A percentile compares a stretch with the other conserved stretches of the same genome.
These are phyloP conservation scores for Glebionis coronaria DNA, from an alignment of 129 eudicot genomes.

Conservation along the genomic window DNA sequence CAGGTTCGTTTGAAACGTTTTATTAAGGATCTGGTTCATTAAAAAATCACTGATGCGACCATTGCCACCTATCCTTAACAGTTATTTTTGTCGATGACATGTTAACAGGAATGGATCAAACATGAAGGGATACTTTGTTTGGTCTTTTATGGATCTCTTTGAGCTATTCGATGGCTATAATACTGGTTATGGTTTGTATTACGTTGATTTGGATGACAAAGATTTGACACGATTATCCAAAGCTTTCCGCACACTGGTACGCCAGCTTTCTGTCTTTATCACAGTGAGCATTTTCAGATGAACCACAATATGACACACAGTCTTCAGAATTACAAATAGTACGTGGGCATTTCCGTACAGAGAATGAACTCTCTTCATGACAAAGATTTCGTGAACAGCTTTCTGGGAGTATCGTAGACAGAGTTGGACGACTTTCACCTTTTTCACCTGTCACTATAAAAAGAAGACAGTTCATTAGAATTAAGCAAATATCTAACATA, in stretches of 20 bases:
- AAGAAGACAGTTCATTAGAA: background rate
- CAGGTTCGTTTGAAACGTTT: background rate
- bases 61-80: background rate
- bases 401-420: background rate
- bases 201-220: slow-evolving; percentile 46
- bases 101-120: slow-evolving; percentile 50
- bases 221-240: slow-evolving; percentile 47
- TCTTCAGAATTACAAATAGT: background rate
- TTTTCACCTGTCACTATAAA: background rate
- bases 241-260: slow-evolving; percentile 55
- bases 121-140: slow-evolving; percentile 45
- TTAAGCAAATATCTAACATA: background rate
- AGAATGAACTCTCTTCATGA: background rate
- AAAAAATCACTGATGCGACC: background rate
- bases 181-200: slow-evolving; percentile 41
- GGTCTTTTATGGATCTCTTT: slow-evolving; percentile 48
- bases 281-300: background rate
- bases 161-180: slow-evolving; percentile 35
- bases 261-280: slow-evolving; percentile 7
- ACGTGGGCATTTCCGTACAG: background rate
- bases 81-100: background rate
- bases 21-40: background rate
- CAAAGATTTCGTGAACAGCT: background rate
- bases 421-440: background rate
- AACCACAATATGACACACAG: background rate